A percentile compares a stretch with the other conserved stretches of the same genome.
These are phyloP conservation scores for Scedosporium apiospermum DNA, from an alignment of 2,329 filamentous ascomycete genomes.

Conservation along the genomic window DNA sequence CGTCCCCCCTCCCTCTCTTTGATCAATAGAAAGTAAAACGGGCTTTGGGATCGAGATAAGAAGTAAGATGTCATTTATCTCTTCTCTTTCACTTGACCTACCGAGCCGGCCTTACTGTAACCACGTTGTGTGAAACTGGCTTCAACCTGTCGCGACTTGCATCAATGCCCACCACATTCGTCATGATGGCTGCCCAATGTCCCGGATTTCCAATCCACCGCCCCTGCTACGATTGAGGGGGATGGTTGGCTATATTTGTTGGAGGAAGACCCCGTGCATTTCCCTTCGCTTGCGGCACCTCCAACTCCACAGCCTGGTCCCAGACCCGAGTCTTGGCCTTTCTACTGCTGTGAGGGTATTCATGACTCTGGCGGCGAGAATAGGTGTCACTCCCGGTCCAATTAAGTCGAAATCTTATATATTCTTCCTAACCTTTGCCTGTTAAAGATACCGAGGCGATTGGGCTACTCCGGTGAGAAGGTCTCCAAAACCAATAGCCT, in stretches of 20 bases:
- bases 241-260: background rate
- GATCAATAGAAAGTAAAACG: background rate
- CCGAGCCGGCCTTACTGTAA: background rate
- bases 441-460: too few relatives aligned
- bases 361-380: too few relatives aligned
- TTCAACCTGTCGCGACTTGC: background rate
- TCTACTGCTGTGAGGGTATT: too few relatives aligned
- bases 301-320: background rate
- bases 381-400: too few relatives aligned
- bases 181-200: background rate
- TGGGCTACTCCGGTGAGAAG: too few relatives aligned
- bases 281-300: background rate
- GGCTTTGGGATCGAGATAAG: background rate
- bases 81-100: background rate
- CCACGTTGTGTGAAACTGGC: background rate
- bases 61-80: background rate
- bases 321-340: background rate
- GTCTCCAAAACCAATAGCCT: too few relatives aligned
- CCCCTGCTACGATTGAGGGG: background rate
- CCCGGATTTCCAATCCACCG: background rate
- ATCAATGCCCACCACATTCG: background rate
- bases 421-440: too few relatives aligned
- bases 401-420: too few relatives aligned
- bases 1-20: too few relatives aligned
- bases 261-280: background rate